Evolutionary conservation across 2,329 filamentous ascomycete species (phyloP).

Genomic region (Drechmeria coniospora): DNA sequence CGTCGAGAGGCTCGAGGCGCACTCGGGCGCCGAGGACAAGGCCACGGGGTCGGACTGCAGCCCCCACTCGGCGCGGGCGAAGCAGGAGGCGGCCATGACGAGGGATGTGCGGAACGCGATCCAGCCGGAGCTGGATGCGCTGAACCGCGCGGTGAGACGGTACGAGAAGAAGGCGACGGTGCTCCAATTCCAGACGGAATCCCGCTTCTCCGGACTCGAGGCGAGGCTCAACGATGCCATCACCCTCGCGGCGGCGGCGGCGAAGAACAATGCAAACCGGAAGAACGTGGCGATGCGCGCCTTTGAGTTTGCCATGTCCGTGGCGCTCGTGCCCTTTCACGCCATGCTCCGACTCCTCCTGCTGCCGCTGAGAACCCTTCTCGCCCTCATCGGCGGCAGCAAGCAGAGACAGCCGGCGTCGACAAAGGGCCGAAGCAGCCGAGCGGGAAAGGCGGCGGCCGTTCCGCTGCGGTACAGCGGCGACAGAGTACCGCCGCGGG

Average conservation of each 20-base stretch:
- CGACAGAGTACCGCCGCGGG: constrained; percentile 5
- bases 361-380: constrained; percentile 25
- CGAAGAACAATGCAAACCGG: constrained; percentile 29
- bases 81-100: constrained; percentile 27
- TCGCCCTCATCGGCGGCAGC: constrained; percentile 4
- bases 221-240: constrained; percentile 60
- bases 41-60: constrained; percentile 13
- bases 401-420: not conserved
- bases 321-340: constrained; percentile 26
- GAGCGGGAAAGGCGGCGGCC: constrained; percentile 3
- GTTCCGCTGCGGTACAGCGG: constrained; percentile 4
- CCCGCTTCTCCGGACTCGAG: constrained; percentile 57
- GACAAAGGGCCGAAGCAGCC: constrained; percentile 2
- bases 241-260: constrained; percentile 63
- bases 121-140: constrained; percentile 71
- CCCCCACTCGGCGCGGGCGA: constrained; percentile 17
- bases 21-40: constrained; percentile 16
- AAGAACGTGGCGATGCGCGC: constrained; percentile 22
- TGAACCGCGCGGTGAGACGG: constrained; percentile 75
- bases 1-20: constrained; percentile 54
- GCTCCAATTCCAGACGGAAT: constrained; percentile 60
- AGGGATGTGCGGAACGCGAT: constrained; percentile 49
- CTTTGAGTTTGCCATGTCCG: constrained; percentile 18
- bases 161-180: constrained; percentile 82
- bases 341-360: constrained; percentile 22